Evolutionary conservation across 805 yeast species (phyloP).

Genomic region (Candida gorgasii): DNA sequence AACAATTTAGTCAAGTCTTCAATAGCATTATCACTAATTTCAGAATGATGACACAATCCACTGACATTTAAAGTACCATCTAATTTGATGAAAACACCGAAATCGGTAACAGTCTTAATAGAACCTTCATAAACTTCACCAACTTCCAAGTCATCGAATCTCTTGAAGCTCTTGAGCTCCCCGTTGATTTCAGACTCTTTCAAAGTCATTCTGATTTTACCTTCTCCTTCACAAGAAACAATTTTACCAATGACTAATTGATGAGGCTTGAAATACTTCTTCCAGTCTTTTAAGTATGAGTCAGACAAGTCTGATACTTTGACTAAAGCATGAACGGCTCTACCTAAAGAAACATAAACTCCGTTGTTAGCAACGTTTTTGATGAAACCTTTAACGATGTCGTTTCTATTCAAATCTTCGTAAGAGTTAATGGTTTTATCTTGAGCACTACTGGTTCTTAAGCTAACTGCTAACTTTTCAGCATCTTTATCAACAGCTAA

Average conservation of each 20-base stretch:
- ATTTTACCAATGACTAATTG: slow-evolving; percentile 79
- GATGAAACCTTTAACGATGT: slow-evolving; percentile 78
- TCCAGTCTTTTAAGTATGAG: slow-evolving; percentile 83
- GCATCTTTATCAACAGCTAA: slow-evolving; percentile 46
- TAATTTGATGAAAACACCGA: slow-evolving; percentile 86
- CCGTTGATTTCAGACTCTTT: slow-evolving; percentile 82
- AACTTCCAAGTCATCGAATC: slow-evolving; percentile 64
- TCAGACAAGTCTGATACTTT: slow-evolving; percentile 83
- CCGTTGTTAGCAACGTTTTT: slow-evolving; percentile 75
- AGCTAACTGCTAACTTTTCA: slow-evolving; percentile 60
- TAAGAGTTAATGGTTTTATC: slow-evolving; percentile 51
- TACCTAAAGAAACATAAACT: slow-evolving; percentile 73
- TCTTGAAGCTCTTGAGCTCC: slow-evolving; percentile 55
- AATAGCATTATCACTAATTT: slow-evolving; percentile 71
- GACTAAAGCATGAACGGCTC: slow-evolving; percentile 72
- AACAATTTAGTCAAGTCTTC: slow-evolving; percentile 65
- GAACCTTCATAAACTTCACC: slow-evolving; percentile 79
- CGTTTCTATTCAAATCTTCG: slow-evolving; percentile 64
- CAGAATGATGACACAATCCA: slow-evolving; percentile 86
- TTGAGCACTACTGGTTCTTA: slow-evolving; percentile 51
- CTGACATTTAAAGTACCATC: slow-evolving; percentile 72
- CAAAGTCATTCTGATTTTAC: slow-evolving; percentile 71
- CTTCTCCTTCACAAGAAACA: slow-evolving; percentile 58
- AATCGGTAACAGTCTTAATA: slow-evolving; percentile 75
- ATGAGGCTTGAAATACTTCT: slow-evolving; percentile 65